Conservation (phyloP, 2,329 filamentous ascomycete genomes). For the Pseudogymnoascus sp. region DNA sequence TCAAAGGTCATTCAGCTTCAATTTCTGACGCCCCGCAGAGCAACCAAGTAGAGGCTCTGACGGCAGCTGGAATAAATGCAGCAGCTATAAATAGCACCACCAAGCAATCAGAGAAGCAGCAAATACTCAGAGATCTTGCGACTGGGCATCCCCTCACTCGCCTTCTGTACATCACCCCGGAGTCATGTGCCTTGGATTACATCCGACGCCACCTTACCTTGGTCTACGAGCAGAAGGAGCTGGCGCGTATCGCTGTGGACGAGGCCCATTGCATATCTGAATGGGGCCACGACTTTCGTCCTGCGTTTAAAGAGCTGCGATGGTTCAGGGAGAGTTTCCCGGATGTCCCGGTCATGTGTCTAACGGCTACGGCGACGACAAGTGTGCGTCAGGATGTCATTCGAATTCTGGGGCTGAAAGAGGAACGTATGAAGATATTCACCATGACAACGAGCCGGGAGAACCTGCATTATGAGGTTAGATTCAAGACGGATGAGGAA, state of each 20-base stretch:
- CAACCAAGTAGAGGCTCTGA: slow-evolving; percentile 82
- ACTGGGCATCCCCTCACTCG: slow-evolving; percentile 79
- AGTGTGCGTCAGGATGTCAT: slow-evolving; percentile 80
- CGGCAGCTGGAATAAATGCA: slow-evolving; percentile 66
- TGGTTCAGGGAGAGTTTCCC: slow-evolving; percentile 82
- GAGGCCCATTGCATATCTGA: slow-evolving; percentile 97
- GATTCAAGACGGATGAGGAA: slow-evolving; percentile 70
- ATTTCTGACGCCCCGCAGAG: slow-evolving; percentile 45
- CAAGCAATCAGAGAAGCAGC: slow-evolving; percentile 52
- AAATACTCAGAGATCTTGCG: slow-evolving; percentile 72
- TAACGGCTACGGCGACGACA: slow-evolving; percentile 83
- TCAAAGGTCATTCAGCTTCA: background rate
- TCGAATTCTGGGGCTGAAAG: slow-evolving; percentile 61
- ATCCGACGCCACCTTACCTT: slow-evolving; percentile 70
- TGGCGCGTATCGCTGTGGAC: slow-evolving; percentile 84
- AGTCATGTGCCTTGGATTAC: slow-evolving; percentile 69
- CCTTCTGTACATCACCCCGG: slow-evolving; percentile 88
- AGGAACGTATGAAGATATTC: slow-evolving; percentile 61
- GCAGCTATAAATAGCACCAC: slow-evolving; percentile 85
- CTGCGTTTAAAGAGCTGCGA: slow-evolving; percentile 75
- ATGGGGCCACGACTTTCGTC: slow-evolving; percentile 98
- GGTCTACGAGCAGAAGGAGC: slow-evolving; percentile 72
- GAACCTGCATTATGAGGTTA: slow-evolving; percentile 86
- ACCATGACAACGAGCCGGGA: slow-evolving; percentile 75
- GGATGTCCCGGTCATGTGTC: slow-evolving; percentile 80